Conservation (phyloP, 2,329 filamentous ascomycete genomes). For the Shiraia sp. region DNA sequence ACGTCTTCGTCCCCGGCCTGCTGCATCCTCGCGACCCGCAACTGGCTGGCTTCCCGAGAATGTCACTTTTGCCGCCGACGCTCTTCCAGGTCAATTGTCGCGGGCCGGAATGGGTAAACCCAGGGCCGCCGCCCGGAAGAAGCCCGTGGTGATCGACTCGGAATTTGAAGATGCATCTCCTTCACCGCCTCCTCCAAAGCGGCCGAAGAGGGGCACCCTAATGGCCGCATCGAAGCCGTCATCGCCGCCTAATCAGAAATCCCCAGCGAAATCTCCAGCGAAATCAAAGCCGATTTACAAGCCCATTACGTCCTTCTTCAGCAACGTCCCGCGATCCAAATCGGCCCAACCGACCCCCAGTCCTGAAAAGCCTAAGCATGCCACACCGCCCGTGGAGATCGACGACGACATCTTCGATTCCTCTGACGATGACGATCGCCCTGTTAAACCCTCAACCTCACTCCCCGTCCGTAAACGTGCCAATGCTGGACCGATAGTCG, state of each 20-base stretch:
- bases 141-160: slow-evolving; percentile 43
- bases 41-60: slow-evolving; percentile 26
- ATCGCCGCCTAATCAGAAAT: slow-evolving; percentile 23
- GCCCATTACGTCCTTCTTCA: slow-evolving; percentile 56
- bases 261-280: slow-evolving; percentile 37
- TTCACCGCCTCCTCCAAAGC: slow-evolving; percentile 39
- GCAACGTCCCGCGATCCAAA: slow-evolving; percentile 47
- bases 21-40: slow-evolving; percentile 15
- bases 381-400: slow-evolving; percentile 29
- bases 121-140: slow-evolving; percentile 42
- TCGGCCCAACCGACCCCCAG: slow-evolving; percentile 45
- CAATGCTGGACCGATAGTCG: slow-evolving; percentile 18
- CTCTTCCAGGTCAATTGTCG: slow-evolving; percentile 19
- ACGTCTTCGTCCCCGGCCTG: too few species aligned
- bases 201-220: slow-evolving; percentile 35
- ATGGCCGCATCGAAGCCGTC: slow-evolving; percentile 25
- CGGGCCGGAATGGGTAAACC: slow-evolving; percentile 45
- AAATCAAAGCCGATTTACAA: slow-evolving; percentile 46
- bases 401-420: slow-evolving; percentile 47
- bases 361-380: slow-evolving; percentile 44
- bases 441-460: slow-evolving; percentile 19
- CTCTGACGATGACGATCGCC: slow-evolving; percentile 32
- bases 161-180: slow-evolving; percentile 33
- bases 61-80: slow-evolving; percentile 28
- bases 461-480: slow-evolving; percentile 38